Percentiles rank a stretch among this genome's conserved stretches.
Evolutionary conservation across 805 yeast species (phyloP).

Genomic region (Saturnispora halmiae): DNA sequence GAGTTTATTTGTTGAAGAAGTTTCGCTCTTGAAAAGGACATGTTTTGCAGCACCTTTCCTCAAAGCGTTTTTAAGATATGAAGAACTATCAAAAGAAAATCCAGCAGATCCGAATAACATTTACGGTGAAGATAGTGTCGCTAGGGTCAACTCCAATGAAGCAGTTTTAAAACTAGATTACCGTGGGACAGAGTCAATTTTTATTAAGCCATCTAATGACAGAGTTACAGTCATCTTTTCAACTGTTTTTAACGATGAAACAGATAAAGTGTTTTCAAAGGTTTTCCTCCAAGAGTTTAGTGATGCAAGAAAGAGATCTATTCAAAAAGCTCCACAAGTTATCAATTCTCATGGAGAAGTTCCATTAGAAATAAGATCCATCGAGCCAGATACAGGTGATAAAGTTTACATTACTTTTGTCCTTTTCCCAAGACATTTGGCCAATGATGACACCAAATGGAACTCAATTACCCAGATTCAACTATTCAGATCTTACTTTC

Average conservation of each 20-base stretch:
- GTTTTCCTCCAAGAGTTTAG: slow-evolving; percentile 90
- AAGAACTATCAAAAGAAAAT: slow-evolving; percentile 42
- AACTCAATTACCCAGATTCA: slow-evolving; percentile 87
- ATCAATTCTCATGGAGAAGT: slow-evolving; percentile 82
- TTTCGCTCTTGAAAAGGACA: slow-evolving; percentile 74
- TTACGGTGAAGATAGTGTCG: slow-evolving; percentile 31
- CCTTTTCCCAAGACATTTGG: slow-evolving; percentile 71
- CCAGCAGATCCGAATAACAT: slow-evolving; percentile 33
- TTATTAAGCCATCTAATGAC: slow-evolving; percentile 84
- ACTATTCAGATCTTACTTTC: slow-evolving; percentile 92
- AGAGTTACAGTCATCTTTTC: slow-evolving; percentile 95
- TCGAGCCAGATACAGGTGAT: slow-evolving; percentile 28
- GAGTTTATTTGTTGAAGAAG: slow-evolving; percentile 45
- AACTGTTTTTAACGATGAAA: slow-evolving; percentile 91
- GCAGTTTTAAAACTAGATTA: slow-evolving; percentile 65
- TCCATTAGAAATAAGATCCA: slow-evolving; percentile 71
- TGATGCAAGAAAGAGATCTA: slow-evolving; percentile 90
- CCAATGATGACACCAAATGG: slow-evolving; percentile 55
- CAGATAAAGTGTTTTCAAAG: slow-evolving; percentile 85
- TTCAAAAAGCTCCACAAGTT: slow-evolving; percentile 98
- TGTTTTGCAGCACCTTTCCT: slow-evolving; percentile 91
- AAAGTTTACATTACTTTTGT: slow-evolving; percentile 54
- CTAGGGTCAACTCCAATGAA: slow-evolving; percentile 34
- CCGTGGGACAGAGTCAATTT: slow-evolving; percentile 89
- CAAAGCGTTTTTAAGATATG: slow-evolving; percentile 73